A percentile compares a stretch with the other conserved stretches of the same genome.
phyloP scores from a whole-genome alignment of 2,329 filamentous ascomycete genomes.

The Neonectria magnoliae region DNA sequence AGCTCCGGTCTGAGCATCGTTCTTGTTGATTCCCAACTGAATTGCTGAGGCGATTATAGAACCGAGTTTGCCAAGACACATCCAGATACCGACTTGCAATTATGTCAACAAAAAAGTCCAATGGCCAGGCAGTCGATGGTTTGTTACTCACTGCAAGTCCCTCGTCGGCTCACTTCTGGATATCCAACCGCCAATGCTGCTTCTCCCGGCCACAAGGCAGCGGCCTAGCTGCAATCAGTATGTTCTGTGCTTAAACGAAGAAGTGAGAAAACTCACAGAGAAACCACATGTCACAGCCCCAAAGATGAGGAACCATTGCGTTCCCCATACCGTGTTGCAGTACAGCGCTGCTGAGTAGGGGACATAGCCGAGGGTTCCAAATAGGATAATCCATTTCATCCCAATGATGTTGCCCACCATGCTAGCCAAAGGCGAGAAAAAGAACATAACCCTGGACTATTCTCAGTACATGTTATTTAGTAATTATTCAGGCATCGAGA shows the following conservation, averaged over 20 bases:
- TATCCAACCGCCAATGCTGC: not conserved
- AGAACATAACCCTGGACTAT: not conserved
- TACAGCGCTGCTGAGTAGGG: constrained; percentile 2
- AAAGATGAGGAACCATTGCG: not conserved
- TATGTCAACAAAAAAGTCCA: no score
- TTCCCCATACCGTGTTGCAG: not conserved
- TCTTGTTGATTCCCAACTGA: not conserved
- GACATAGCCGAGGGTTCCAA: constrained; percentile 9
- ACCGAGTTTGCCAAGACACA: not conserved
- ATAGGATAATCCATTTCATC: constrained; percentile 5
- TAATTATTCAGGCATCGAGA: not conserved
- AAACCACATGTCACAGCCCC: not conserved
- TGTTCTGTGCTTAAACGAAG: not conserved
- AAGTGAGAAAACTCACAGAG: not conserved
- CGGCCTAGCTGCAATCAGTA: not conserved
- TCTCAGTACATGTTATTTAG: no score
- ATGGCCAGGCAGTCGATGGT: no score
- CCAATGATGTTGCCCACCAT: constrained; percentile 10
- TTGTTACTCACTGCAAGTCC: not conserved
- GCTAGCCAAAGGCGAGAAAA: not conserved
- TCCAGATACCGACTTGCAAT: not conserved
- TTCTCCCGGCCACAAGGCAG: not conserved
- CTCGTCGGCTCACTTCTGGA: not conserved
- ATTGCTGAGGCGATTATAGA: not conserved
- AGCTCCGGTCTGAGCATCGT: not conserved